Conservation (phyloP, 2,329 filamentous ascomycete species). For the Scleromitrula shiraiana region DNA sequence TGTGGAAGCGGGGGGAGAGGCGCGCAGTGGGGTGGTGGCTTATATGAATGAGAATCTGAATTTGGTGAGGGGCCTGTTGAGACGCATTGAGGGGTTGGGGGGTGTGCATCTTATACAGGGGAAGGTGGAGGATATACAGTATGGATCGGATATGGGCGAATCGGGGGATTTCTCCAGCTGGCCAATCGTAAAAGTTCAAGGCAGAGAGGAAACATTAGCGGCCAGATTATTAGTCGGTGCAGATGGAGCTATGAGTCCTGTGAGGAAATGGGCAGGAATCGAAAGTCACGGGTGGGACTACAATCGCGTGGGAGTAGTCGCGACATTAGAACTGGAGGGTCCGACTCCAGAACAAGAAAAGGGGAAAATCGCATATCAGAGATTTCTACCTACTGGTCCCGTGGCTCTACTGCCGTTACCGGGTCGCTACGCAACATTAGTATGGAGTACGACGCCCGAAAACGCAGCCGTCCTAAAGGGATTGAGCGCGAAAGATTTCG, state of each 20-base stretch:
- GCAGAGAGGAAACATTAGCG: conserved; percentile 52
- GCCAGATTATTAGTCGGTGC: conserved; percentile 85
- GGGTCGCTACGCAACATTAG: conserved; percentile 72
- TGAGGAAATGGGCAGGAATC: conserved; percentile 83
- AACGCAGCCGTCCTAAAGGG: conserved; percentile 74
- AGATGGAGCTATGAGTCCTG: conserved; percentile 90
- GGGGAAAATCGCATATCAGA: conserved; percentile 77
- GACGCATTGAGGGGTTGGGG: conserved; percentile 61
- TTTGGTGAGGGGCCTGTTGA: conserved; percentile 69
- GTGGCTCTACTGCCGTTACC: conserved; percentile 88
- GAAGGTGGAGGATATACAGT: conserved; percentile 69
- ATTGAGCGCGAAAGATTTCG: conserved; percentile 64
- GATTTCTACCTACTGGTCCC: conserved; percentile 87
- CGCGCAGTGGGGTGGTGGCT: conserved; percentile 53
- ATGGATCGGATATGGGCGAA: conserved; percentile 57
- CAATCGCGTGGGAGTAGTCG: conserved; percentile 80
- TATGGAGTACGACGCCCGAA: conserved; percentile 87
- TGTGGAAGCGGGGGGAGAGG: neutral
- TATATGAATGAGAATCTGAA: conserved; percentile 98
- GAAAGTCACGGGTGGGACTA: conserved; percentile 90
- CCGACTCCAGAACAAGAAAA: conserved; percentile 45
- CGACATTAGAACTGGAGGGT: conserved; percentile 70
- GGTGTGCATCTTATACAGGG: conserved; percentile 64
- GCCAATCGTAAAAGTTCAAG: conserved; percentile 72
- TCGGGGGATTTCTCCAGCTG: conserved; percentile 74